Base-by-base conservation (phyloP, 768 basidiomycete species). In the Suillus alpinus region DNA sequence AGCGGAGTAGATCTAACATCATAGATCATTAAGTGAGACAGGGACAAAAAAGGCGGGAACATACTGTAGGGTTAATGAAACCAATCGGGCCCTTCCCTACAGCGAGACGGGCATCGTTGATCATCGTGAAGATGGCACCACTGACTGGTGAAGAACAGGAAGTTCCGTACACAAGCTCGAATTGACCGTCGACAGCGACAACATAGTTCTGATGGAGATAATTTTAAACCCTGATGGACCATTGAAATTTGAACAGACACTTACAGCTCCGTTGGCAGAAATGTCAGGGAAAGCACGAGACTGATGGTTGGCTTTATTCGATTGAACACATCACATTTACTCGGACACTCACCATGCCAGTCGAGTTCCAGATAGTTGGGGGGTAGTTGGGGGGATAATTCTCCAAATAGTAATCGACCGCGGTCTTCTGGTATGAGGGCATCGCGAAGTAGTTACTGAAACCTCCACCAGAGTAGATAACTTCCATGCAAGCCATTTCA, bases 221-320 rank as follows among this genome's bases (percentile, higher is more conserved):
- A 56, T 43, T 23, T 36, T 14, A 59, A 20, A 40, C n/a, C 29
- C 36, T 8, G 13, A 3, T 10, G 9, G 2, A 60, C 18, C 16
- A 26, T 7, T 41, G 41, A 20, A 31, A 68, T 73, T 23, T 37
- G 73, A 39, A 89, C 80, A 65, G 85, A 12, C 84, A 80, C 86
- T 89, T 7, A 76, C 75, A 46, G 76, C 65, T 7, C 80, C 77
- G 47, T 61, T 41, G 14, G 57, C 47, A 18, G 67, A 60, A 20
- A 68, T 37, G 47, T 68, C 66, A 6, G 67, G 67, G 3, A 63
- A 49, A 9, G 53, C 65, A 26, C 68, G 62, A 12, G 59, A 62
- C 59, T 61, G 14, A 44, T 59, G 10, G 10, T 18, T 32, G 29
- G 12, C n/a, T 41, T 34, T 12, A 23, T 14, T 60, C 26, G 12